These are phyloP conservation scores for Crucihimalaya himalaica DNA, from an alignment of 345 rosid species.

Conservation along the genomic window DNA sequence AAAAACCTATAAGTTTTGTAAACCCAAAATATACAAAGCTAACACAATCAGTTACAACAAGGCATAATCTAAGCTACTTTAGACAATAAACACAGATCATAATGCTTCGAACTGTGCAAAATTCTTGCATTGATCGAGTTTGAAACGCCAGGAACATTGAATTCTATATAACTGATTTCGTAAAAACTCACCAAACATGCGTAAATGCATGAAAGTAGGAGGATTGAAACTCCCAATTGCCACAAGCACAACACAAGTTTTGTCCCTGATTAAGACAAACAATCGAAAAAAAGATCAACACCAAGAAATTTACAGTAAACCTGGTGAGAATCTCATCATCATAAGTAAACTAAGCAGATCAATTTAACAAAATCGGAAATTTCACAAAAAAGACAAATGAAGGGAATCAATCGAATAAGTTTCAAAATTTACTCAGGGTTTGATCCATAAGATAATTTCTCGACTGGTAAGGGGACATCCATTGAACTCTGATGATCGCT, in stretches of 20 bases:
- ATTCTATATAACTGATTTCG: not conserved
- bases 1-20: constrained; percentile 16
- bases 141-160: not conserved
- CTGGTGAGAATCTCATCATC: constrained; percentile 2
- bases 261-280: constrained; percentile 42
- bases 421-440: constrained; percentile 41
- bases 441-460: constrained; percentile 52
- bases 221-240: constrained; percentile 96
- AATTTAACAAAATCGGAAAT: not conserved
- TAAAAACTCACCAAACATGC: constrained; percentile 72
- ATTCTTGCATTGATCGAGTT: not conserved
- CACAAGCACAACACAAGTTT: constrained; percentile 62
- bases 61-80: not conserved
- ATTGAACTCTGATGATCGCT: constrained; percentile 37
- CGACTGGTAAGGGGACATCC: constrained; percentile 66
- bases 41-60: constrained; percentile 19
- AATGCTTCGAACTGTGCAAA: not conserved
- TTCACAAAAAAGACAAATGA: not conserved
- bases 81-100: constrained; percentile 8
- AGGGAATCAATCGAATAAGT: not conserved
- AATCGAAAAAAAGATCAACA: not conserved
- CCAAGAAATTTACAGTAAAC: not conserved
- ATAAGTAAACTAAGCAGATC: not conserved
- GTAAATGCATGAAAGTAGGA: constrained; percentile 93
- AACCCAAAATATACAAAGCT: not conserved